Conservation (phyloP, 1,284 basidiomycete genomes). For the Leucoagaricus sp. region DNA sequence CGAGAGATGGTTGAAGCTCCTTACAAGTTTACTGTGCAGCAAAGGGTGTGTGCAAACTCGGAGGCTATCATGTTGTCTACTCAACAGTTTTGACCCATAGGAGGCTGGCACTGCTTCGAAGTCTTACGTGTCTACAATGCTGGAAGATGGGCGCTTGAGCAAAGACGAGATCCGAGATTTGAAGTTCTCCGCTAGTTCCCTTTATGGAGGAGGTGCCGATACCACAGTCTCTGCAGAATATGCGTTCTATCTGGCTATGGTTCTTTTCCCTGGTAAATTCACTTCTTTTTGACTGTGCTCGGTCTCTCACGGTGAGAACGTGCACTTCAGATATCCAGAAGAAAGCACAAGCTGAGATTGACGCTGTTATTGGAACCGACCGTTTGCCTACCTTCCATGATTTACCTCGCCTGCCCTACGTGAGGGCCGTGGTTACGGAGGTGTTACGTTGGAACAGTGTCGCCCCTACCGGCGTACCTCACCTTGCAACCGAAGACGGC, state of each 20-base stretch:
- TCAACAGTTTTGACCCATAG: constrained; percentile 19
- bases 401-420: constrained; percentile 37
- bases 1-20: constrained; percentile 14
- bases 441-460: constrained; percentile 43
- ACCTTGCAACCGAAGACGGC: constrained; percentile 35
- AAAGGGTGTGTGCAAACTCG: constrained; percentile 17
- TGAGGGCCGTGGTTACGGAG: constrained; percentile 41
- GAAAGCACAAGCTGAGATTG: constrained; percentile 44
- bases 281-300: constrained; percentile 31
- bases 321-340: constrained; percentile 34
- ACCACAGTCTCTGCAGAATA: constrained; percentile 33
- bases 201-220: constrained; percentile 25
- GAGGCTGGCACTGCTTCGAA: not conserved
- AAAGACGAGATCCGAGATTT: constrained; percentile 29
- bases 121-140: constrained; percentile 2
- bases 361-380: constrained; percentile 37
- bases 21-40: constrained; percentile 8
- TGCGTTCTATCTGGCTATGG: constrained; percentile 37
- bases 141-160: constrained; percentile 23
- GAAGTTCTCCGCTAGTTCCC: constrained; percentile 35
- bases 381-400: constrained; percentile 43
- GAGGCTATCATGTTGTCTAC: constrained; percentile 24
- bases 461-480: constrained; percentile 34
- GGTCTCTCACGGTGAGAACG: constrained; percentile 32
- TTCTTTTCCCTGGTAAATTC: constrained; percentile 38